Base-by-base conservation (phyloP, 2,329 filamentous ascomycete genomes). In the Botryotinia calthae region DNA sequence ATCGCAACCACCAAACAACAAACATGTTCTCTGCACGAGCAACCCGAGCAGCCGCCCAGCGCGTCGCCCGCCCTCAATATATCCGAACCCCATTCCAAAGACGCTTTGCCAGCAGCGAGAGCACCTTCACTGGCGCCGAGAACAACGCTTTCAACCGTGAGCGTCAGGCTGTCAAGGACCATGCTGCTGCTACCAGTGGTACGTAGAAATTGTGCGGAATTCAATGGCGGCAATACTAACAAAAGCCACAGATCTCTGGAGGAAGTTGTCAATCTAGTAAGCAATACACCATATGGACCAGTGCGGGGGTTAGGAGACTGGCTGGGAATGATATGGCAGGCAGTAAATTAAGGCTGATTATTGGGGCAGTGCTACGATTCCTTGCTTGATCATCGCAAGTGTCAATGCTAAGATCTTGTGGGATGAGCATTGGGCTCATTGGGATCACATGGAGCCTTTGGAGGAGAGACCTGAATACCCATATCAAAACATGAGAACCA, bases 351-450 rank as follows among this genome's bases (percentile, higher is more conserved):
- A 37, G 54, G 40, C 59, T 67, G 68, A 71, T 76, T 77, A 76
- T 78, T 58, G 31, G 48, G 73, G 79, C 82, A 97, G 95, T 84
- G 91, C 87, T 81, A 90, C 93, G 77, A 85, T 92, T 77, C 95
- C 95, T 72, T 86, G 84, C 82, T 86, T 98, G 73, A 84, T 91
- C 78, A 85, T 94, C 77, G 90, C 92, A 74, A 83, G 85, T 78
- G 86, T 90, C 84, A 99, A 99, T 84, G 95, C 95, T 80, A 97
- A 92, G 83, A 90, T 91, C 82, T 90, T 97, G 76, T 99, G 94
- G 94, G 90, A 89, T 80, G 93, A 97, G 86, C 96, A 99, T 85
- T 98, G 95, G 95, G 93, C 97, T 85, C 96, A 99, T 88, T 94
- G 92, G 89, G 85, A 84, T 70, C 95, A 98, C 86, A 85, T 93